phyloP scores from a whole-genome alignment of 2,329 filamentous ascomycete genomes.

The Paraphaeosphaeria sporulosa region DNA sequence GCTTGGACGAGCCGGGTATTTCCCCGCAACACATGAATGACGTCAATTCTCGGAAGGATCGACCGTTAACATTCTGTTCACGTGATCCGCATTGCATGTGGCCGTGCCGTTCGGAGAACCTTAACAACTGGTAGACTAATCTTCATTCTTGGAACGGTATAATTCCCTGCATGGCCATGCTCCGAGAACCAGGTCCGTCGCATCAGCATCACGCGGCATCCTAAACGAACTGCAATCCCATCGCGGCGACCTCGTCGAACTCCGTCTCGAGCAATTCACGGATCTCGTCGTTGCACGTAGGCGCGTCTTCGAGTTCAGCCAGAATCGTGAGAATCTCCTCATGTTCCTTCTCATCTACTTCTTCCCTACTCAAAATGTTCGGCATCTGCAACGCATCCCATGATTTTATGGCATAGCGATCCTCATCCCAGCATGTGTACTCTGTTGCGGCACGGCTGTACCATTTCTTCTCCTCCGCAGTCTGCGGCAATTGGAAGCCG shows the following conservation, averaged over 20 bases:
- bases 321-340: not conserved
- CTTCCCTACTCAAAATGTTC: not conserved
- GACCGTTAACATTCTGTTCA: too few species aligned
- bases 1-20: not conserved
- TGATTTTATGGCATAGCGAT: not conserved
- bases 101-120: not conserved
- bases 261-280: not conserved
- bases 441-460: not conserved
- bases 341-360: not conserved
- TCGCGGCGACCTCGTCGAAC: not conserved
- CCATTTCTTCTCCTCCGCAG: not conserved
- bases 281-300: constrained; percentile 4
- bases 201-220: not conserved
- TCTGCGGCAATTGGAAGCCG: not conserved
- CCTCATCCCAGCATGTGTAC: not conserved
- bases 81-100: not conserved
- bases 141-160: not conserved
- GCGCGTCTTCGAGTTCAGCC: not conserved
- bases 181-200: not conserved
- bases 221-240: not conserved
- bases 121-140: not conserved
- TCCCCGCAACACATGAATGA: not conserved
- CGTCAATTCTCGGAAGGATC: not conserved
- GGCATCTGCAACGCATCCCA: not conserved
- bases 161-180: not conserved